Evolutionary conservation across 345 rosid genomes (phyloP).

Genomic region (Brassica carinata): DNA sequence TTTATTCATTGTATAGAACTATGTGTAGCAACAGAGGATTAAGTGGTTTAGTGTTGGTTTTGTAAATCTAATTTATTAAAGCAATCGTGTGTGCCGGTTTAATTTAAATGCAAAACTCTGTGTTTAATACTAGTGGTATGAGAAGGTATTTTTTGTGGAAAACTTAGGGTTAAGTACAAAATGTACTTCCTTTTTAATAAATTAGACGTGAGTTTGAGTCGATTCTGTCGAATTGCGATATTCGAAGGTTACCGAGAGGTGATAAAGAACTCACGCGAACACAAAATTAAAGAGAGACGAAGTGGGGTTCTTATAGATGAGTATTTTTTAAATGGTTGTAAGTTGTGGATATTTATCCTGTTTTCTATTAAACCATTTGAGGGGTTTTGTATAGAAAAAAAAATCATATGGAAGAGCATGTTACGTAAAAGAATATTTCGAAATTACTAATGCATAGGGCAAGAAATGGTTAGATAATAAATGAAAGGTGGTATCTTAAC

Average conservation of each 20-base stretch:
- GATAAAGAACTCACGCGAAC: neutral
- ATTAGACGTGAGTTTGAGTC: neutral
- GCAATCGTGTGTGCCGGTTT: no score
- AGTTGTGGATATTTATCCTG: slow-evolving; percentile 19
- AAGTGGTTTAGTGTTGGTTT: no score
- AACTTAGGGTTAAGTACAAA: no score
- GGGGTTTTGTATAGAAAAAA: neutral
- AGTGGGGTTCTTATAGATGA: neutral
- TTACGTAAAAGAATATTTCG: slow-evolving; percentile 7
- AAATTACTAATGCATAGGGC: slow-evolving; percentile 1
- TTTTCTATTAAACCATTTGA: neutral
- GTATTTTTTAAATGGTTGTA: slow-evolving; percentile 20
- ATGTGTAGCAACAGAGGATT: no score
- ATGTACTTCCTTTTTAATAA: no score
- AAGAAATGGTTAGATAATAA: slow-evolving; percentile 36
- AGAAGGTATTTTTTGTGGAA: no score
- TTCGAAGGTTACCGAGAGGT: neutral
- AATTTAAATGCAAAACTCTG: no score
- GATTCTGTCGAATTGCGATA: slow-evolving; percentile 1
- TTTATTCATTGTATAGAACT: no score
- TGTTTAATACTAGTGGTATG: no score
- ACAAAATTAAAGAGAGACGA: neutral
- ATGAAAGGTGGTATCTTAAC: slow-evolving; percentile 37
- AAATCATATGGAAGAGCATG: slow-evolving; percentile 22
- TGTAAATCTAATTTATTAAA: no score